Conservation (phyloP, 768 basidiomycete species). For the Lactifluus subvellereus region DNA sequence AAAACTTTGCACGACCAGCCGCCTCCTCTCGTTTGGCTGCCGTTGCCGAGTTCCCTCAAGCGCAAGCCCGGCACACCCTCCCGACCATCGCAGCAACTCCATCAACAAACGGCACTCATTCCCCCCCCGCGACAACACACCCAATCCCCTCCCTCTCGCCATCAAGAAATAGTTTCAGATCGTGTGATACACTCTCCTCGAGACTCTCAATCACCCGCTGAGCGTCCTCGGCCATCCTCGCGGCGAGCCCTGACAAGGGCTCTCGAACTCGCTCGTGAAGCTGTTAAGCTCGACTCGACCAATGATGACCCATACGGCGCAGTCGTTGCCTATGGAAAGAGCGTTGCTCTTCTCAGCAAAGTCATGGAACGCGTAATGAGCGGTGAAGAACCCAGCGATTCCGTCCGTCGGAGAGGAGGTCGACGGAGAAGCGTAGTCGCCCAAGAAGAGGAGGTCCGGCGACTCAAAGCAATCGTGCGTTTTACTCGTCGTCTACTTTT, state of each 20-base stretch:
- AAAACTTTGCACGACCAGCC: conserved; percentile 33
- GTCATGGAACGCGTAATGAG: conserved; percentile 89
- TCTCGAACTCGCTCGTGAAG: conserved; percentile 82
- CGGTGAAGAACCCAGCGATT: conserved; percentile 75
- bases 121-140: conserved; percentile 46
- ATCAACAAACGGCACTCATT: conserved; percentile 50
- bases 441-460: conserved; percentile 82
- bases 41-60: conserved; percentile 57
- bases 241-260: conserved; percentile 81
- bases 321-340: conserved; percentile 82
- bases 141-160: conserved; percentile 24
- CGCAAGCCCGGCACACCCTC: conserved; percentile 34
- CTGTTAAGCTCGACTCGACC: conserved; percentile 80
- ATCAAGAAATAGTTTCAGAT: conserved; percentile 40
- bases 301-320: conserved; percentile 87
- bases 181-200: conserved; percentile 40
- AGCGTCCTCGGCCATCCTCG: conserved; percentile 64
- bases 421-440: conserved; percentile 79
- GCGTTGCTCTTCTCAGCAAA: conserved; percentile 80
- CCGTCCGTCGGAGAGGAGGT: conserved; percentile 47
- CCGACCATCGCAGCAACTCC: conserved; percentile 33
- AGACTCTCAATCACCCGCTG: conserved; percentile 40
- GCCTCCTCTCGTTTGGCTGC: conserved; percentile 49
- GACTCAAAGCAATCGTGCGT: conserved; percentile 84
- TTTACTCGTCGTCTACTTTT: neutral